Conservation (phyloP, 768 basidiomycete species). For the Terana coerulea region DNA sequence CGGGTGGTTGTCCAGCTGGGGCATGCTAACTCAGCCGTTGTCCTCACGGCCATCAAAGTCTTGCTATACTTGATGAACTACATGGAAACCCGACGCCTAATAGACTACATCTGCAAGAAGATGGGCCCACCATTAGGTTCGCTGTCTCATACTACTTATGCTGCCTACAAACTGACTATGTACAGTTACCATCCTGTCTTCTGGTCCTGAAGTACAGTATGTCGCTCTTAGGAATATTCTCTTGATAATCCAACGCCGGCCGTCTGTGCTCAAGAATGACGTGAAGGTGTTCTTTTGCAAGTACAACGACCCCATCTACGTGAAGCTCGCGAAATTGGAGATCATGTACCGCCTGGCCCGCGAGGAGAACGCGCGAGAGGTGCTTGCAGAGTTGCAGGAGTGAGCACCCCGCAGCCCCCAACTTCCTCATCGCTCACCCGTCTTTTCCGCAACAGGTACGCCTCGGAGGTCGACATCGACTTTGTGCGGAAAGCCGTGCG, state of each 20-base stretch:
- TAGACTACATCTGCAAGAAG: slow-evolving; percentile 92
- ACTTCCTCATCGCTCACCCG: neutral
- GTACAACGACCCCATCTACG: slow-evolving; percentile 99
- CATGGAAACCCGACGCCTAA: slow-evolving; percentile 84
- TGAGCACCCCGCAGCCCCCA: no score
- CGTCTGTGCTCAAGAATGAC: slow-evolving; percentile 90
- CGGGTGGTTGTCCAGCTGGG: slow-evolving; percentile 90
- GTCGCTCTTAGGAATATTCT: slow-evolving; percentile 95
- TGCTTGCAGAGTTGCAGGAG: slow-evolving; percentile 94
- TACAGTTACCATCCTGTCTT: slow-evolving; percentile 89
- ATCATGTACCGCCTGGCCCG: slow-evolving; percentile 98
- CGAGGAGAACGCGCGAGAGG: slow-evolving; percentile 91
- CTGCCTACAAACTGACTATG: neutral
- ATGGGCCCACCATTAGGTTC: slow-evolving; percentile 96
- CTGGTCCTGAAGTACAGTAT: slow-evolving; percentile 98
- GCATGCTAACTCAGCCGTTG: slow-evolving; percentile 99
- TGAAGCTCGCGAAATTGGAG: slow-evolving; percentile 96
- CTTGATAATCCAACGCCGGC: slow-evolving; percentile 93
- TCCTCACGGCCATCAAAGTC: slow-evolving; percentile 95
- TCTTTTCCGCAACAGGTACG: slow-evolving; percentile 64
- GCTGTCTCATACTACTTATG: slow-evolving; percentile 6
- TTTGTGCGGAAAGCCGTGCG: slow-evolving; percentile 97
- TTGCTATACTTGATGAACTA: slow-evolving; percentile 98
- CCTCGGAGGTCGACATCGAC: slow-evolving; percentile 96
- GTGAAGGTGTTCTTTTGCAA: slow-evolving; percentile 99